Percentiles rank a stretch among this genome's conserved stretches.
These are phyloP conservation scores for Saccharomyces cerevisiae DNA, from an alignment of 805 yeast genomes.

Conservation along the genomic window DNA sequence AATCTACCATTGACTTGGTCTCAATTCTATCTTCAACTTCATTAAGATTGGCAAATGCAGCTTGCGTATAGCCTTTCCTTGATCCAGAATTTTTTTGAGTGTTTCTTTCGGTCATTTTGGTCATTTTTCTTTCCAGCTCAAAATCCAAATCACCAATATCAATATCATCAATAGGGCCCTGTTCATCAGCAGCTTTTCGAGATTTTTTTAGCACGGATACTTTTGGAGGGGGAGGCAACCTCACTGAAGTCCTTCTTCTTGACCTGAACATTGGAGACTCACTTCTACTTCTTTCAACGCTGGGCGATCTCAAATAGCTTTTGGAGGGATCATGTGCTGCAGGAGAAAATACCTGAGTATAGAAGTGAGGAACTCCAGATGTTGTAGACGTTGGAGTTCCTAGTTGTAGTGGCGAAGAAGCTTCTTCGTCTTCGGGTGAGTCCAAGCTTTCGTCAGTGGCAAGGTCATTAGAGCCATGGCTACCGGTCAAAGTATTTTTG, in stretches of 20 bases:
- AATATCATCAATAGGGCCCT: constrained; percentile 11
- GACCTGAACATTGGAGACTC: constrained; percentile 8
- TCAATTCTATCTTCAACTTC: constrained; percentile 29
- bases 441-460: not conserved
- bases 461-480: not conserved
- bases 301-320: not conserved
- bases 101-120: constrained; percentile 18
- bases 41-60: constrained; percentile 27
- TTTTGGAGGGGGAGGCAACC: constrained; percentile 25
- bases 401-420: not conserved
- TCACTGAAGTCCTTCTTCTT: not conserved
- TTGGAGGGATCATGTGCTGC: not conserved
- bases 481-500: not conserved
- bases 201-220: constrained; percentile 11
- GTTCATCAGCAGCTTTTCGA: constrained; percentile 11
- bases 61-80: constrained; percentile 24
- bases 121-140: constrained; percentile 14
- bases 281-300: constrained; percentile 9
- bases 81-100: constrained; percentile 29
- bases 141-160: constrained; percentile 20
- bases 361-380: not conserved
- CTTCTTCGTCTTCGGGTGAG: not conserved
- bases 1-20: not conserved
- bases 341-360: not conserved
- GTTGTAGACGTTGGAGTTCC: not conserved